phyloP scores from a whole-genome alignment of 2,329 filamentous ascomycete genomes.

The Dryadomyces sulphureus region DNA sequence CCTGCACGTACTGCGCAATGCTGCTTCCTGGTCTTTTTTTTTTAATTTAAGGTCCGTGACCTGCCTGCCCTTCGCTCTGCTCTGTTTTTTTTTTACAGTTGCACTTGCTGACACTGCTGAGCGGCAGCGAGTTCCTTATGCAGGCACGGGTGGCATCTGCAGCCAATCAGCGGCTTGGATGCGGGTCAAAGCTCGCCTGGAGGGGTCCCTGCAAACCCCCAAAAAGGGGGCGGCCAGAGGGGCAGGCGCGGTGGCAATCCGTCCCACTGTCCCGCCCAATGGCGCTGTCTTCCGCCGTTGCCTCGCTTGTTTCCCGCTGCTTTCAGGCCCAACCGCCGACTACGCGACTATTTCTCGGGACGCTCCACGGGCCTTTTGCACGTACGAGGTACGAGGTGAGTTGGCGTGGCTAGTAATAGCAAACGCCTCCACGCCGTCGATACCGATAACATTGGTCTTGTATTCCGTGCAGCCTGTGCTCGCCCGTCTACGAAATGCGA shows the following conservation, averaged over 20 bases:
- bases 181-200: slow-evolving; percentile 4
- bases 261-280: neutral
- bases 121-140: slow-evolving; percentile 9
- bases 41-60: neutral
- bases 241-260: neutral
- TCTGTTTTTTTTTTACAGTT: neutral
- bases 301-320: neutral
- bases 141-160: slow-evolving; percentile 8
- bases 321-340: neutral
- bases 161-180: slow-evolving; percentile 6
- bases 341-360: no score
- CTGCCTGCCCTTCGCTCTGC: neutral
- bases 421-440: no score
- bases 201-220: no score
- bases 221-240: slow-evolving; percentile 5
- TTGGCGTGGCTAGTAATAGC: no score
- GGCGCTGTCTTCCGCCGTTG: neutral
- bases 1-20: no score
- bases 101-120: neutral
- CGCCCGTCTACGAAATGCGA: no score
- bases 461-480: no score
- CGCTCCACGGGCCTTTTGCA: no score
- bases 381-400: no score
- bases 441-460: no score
- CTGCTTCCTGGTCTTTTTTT: neutral